Evolutionary conservation across 495 filamentous ascomycete species (phyloP), one percentile per base, ranked within the genome.

Genomic region (Collariella sp.): DNA sequence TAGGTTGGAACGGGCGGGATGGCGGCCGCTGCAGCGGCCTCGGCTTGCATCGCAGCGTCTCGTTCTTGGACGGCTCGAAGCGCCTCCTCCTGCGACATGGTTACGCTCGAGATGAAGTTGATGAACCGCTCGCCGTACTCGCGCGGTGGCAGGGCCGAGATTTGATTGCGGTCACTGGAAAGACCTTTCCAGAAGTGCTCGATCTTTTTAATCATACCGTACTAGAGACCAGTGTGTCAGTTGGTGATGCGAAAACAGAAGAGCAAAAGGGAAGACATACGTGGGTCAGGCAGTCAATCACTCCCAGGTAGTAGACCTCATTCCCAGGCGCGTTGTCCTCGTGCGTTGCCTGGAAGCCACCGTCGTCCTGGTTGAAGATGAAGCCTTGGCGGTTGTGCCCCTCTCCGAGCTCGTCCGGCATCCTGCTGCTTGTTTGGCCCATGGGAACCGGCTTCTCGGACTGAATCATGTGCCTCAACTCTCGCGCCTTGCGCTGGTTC

Each of bases 241-340:
- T 46, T 51, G 43, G 36, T 48, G 55, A 20, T 44, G 45, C 26
- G 23, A 16, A 42, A 40, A 10, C 15, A 24, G 3, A 35, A 9
- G 9, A 13, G 4, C 7, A 34, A 11, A 29, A 12, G 7, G n/a
- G 19, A 50, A 43, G 46, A 79, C 86, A 78, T 75, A 93, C 89
- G 70, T 96, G 88, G 36, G 93, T 99, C 64, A 99, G 71, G 67
- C 91, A 97, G 69, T 97, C 94, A 65, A 97, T 97, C 57, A 99
- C 93, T 11, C 93, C 93, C 7, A 99, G 79, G 65, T 97, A 99
- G 62, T 97, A 99, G 31, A 99, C 89, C 70, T 95, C 89, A 51
- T 96, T 89, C 1, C 83, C 91, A 7, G 86, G 81, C 23, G 76
- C 69, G 56, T 93, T 84, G 70, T 93, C 84, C 68, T 96, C 90